phyloP scores from a whole-genome alignment of 1,284 basidiomycete species.

The Austroboletus niveus region DNA sequence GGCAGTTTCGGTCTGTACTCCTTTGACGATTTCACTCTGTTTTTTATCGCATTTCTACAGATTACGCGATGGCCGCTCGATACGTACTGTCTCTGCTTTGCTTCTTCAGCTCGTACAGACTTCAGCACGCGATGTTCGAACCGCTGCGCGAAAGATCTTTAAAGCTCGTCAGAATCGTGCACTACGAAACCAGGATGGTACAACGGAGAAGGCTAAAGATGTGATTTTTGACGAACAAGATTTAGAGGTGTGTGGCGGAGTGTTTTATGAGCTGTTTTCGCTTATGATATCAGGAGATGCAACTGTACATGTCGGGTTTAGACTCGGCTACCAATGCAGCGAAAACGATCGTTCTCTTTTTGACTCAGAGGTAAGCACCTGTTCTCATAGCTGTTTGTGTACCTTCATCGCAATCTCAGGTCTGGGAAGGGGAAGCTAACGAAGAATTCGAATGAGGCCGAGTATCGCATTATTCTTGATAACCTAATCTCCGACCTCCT shows the following conservation, averaged over 20 bases:
- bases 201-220: constrained; percentile 44
- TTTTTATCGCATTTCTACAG: constrained; percentile 35
- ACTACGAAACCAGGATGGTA: constrained; percentile 57
- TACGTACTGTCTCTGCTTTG: constrained; percentile 89
- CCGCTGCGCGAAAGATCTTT: constrained; percentile 58
- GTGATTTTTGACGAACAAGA: constrained; percentile 66
- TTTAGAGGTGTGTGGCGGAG: constrained; percentile 44
- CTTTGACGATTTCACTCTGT: not conserved
- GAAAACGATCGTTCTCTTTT: constrained; percentile 78
- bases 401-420: constrained; percentile 32
- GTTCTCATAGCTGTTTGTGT: not conserved
- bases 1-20: constrained; percentile 73
- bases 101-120: constrained; percentile 96
- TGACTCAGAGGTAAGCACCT: constrained; percentile 67
- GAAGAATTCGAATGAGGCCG: constrained; percentile 86
- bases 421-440: constrained; percentile 81
- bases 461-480: constrained; percentile 90
- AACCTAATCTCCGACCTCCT: constrained; percentile 87
- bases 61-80: constrained; percentile 78
- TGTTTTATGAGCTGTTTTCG: not conserved
- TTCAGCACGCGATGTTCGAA: constrained; percentile 76
- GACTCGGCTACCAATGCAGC: constrained; percentile 84
- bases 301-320: constrained; percentile 61
- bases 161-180: constrained; percentile 62
- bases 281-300: constrained; percentile 52